Percentiles rank a stretch among this genome's conserved stretches.
Conservation (phyloP, 2,329 filamentous ascomycete species). For the Onygena corvina region DNA sequence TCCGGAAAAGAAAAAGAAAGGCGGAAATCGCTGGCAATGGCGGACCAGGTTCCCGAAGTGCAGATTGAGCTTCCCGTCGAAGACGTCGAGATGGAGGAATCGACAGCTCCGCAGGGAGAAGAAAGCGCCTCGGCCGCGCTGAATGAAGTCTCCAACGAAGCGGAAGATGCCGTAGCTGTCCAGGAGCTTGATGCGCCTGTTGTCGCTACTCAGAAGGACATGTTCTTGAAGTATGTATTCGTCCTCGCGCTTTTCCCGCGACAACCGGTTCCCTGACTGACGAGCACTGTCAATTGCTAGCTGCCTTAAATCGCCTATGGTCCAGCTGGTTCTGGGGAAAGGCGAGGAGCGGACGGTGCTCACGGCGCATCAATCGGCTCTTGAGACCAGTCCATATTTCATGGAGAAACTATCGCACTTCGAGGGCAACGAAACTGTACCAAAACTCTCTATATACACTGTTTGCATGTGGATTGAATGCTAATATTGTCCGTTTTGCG, state of each 20-base stretch:
- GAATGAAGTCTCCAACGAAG: neutral
- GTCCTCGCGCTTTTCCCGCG: neutral
- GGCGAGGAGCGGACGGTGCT: conserved; percentile 52
- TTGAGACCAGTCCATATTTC: conserved; percentile 65
- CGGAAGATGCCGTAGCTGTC: conserved; percentile 10
- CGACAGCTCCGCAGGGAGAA: conserved; percentile 4
- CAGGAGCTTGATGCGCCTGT: conserved; percentile 7
- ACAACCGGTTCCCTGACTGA: too few species aligned
- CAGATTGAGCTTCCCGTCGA: conserved; percentile 12
- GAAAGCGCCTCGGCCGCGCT: neutral
- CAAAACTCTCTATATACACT: neutral
- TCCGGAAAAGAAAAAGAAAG: neutral
- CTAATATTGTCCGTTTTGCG: neutral
- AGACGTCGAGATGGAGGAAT: conserved; percentile 22
- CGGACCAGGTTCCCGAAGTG: conserved; percentile 11
- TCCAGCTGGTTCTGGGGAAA: conserved; percentile 54
- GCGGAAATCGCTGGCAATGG: neutral
- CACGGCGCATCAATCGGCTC: conserved; percentile 66
- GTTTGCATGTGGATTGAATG: neutral
- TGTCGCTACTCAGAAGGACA: neutral
- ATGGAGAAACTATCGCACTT: conserved; percentile 43
- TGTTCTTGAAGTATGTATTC: neutral
- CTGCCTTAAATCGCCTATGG: conserved; percentile 57
- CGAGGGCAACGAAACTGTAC: conserved; percentile 34
- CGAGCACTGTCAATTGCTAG: conserved; percentile 15